phyloP scores from a whole-genome alignment of 371 early-diverging fungal species.

The Circinella umbellata region DNA sequence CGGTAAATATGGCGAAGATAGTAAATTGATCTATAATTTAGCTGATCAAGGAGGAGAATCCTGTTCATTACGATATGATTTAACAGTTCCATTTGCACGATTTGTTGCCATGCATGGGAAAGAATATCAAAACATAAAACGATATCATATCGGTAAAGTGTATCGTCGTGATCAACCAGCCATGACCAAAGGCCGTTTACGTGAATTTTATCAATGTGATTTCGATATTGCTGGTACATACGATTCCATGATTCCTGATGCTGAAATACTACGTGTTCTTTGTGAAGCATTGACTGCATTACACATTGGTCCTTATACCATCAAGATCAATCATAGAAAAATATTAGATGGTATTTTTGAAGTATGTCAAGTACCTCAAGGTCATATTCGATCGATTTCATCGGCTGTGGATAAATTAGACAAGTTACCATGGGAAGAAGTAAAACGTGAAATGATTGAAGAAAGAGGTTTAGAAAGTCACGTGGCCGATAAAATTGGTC shows the following conservation, averaged over 20 bases:
- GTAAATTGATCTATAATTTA: conserved; percentile 98
- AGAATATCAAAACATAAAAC: conserved; percentile 86
- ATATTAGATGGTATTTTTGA: conserved; percentile 97
- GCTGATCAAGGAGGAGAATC: conserved; percentile 99
- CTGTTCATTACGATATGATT: conserved; percentile 97
- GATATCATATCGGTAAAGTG: conserved; percentile 99
- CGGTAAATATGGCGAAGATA: conserved; percentile 99
- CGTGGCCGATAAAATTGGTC: conserved; percentile 90
- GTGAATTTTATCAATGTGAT: conserved; percentile 99
- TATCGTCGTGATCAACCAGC: conserved; percentile 99
- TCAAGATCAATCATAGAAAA: conserved; percentile 97
- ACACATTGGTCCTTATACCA: conserved; percentile 82
- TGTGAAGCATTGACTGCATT: conserved; percentile 81
- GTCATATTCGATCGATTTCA: conserved; percentile 88
- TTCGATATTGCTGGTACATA: conserved; percentile 98
- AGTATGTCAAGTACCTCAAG: conserved; percentile 92
- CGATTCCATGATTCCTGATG: conserved; percentile 97
- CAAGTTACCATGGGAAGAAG: conserved; percentile 95
- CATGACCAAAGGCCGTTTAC: conserved; percentile 97
- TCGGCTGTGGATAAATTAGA: conserved; percentile 99
- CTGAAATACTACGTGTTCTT: conserved; percentile 90
- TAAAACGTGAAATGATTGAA: conserved; percentile 93
- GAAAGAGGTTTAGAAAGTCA: conserved; percentile 85
- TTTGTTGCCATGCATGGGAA: conserved; percentile 94
- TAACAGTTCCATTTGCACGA: conserved; percentile 99